Conservation (phyloP, 805 yeast genomes). For the Yarrowia hollandica region DNA sequence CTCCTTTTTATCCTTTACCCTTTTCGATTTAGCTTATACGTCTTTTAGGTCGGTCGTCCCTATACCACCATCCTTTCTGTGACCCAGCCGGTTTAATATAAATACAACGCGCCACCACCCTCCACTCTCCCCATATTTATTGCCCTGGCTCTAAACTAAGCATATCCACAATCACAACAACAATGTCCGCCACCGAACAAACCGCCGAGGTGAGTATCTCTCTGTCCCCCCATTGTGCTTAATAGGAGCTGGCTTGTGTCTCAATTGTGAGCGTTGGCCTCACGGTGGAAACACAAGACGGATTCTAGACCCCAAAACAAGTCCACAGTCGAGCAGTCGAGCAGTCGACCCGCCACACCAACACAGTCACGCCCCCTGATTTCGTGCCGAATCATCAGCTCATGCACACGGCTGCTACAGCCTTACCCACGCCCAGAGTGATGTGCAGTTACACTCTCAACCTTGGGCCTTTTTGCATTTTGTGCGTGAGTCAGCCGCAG, state of each 20-base stretch:
- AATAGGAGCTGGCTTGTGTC: too few relatives aligned
- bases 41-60: conserved; percentile 21
- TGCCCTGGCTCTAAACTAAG: conserved; percentile 24
- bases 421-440: conserved; percentile 2
- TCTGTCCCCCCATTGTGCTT: too few relatives aligned
- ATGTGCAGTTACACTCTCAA: background rate
- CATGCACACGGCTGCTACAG: conserved; percentile 25
- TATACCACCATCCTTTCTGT: background rate
- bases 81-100: conserved; percentile 11
- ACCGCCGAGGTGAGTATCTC: conserved; percentile 15
- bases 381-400: background rate
- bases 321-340: too few relatives aligned
- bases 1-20: conserved; percentile 3
- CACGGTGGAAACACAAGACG: too few relatives aligned
- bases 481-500: conserved; percentile 21
- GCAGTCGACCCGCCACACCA: too few relatives aligned
- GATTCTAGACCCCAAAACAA: too few relatives aligned
- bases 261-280: too few relatives aligned
- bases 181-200: conserved; percentile 25
- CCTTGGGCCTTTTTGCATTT: conserved; percentile 9
- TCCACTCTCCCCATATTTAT: conserved; percentile 6
- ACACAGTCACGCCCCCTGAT: background rate
- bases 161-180: background rate
- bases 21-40: conserved; percentile 8
- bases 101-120: background rate